Base-by-base conservation (phyloP, 1,139 yeast genomes). In the Pichia terricola region DNA sequence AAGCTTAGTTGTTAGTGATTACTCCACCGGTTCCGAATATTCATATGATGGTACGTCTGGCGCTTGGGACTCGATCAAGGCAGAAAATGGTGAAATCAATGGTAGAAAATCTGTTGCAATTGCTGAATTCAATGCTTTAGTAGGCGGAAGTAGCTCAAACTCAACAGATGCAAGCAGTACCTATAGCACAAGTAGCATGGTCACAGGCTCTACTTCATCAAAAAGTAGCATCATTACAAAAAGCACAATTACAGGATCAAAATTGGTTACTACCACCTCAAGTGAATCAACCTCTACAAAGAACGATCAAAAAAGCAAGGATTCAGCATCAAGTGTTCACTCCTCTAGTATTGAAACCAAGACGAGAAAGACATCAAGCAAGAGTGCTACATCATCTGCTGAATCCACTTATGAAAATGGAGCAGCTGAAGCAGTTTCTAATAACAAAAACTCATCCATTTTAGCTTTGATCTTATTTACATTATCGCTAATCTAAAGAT, bases 1-100 rank as follows among this genome's bases (percentile, higher is more conserved):
- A 56, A 68, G 73, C 4, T 57, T 87, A 37, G 62, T 72, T 37
- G 85, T 84, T 22, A 67, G 78, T 34, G 96, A 88, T 62, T 88
- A 87, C 62, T 86, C 95, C 3, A 72, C 86, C 22, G 96, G 96
- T 38, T 57, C 71, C 1, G 71, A 72, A 49, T 87, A 88, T 62
- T 58, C 68, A 39, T 87, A 86, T 62, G 61, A 71, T 40, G 91
- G 79, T 57, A 66, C 69, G 40, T 60, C 80, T 26, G 95, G 95
- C 32, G 56, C 63, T 34, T 81, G 86, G 86, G 60, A 70, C 39
- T 80, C 89, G 4, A 84, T 87, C 50, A 60, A 70, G 34, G 79
- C 94, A 31, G 64, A 67, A 33, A 75, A 70, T 55, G 95, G 95
- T 46, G 59, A 65, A 44, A 70, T 85, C 39, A 71, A 78, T 55